Percentiles rank a stretch among this genome's conserved stretches.
Evolutionary conservation across 2,329 filamentous ascomycete genomes (phyloP).

Genomic region (Sporothrix brasiliensis): DNA sequence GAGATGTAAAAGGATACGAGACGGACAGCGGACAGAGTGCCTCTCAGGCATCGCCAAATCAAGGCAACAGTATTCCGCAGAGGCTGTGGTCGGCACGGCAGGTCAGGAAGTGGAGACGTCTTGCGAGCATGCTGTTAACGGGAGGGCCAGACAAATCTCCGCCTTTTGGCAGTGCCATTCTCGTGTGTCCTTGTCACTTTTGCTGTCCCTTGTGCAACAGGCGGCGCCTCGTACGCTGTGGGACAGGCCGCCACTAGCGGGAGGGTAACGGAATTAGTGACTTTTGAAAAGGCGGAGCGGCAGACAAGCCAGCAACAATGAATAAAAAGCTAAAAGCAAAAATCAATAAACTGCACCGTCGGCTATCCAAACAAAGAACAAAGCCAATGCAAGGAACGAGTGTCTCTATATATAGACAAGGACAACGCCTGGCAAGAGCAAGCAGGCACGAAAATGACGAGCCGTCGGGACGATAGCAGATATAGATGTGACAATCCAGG

Average conservation of each 20-base stretch:
- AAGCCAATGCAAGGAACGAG: constrained; percentile 25
- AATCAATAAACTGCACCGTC: not conserved
- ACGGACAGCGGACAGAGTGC: not conserved
- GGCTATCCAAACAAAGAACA: constrained; percentile 8
- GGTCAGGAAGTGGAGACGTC: constrained; percentile 1
- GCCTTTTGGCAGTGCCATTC: constrained; percentile 16
- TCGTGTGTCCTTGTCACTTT: constrained; percentile 8
- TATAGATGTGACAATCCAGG: not conserved
- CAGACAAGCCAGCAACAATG: not conserved
- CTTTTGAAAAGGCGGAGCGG: constrained; percentile 20
- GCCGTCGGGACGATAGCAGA: constrained; percentile 7
- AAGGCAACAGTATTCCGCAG: not conserved
- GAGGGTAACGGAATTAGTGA: not conserved
- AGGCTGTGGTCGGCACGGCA: not conserved
- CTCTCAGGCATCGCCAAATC: no score
- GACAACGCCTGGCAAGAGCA: not conserved
- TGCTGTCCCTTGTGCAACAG: constrained; percentile 15
- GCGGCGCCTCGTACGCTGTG: not conserved
- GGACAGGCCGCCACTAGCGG: not conserved
- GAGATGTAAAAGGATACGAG: not conserved
- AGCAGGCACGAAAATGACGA: not conserved
- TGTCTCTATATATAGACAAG: constrained; percentile 9
- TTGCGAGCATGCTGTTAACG: not conserved
- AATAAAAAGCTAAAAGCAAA: not conserved
- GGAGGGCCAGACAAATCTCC: not conserved